Evolutionary conservation across 2,329 filamentous ascomycete genomes (phyloP).

Genomic region (Pseudogymnoascus sp.): DNA sequence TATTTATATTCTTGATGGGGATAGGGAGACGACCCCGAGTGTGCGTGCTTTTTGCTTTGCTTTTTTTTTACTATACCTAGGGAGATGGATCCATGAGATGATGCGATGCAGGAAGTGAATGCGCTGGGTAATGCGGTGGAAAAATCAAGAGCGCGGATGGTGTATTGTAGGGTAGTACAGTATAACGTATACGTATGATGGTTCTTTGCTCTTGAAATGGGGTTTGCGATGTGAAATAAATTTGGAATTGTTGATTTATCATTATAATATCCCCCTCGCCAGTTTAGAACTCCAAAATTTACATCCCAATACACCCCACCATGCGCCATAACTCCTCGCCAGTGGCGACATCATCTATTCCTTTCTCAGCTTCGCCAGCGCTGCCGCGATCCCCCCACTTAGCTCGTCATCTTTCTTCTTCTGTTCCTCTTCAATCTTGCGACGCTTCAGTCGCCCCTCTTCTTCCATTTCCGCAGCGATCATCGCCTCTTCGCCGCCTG

Average conservation of each 20-base stretch:
- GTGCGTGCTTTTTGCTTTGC: neutral
- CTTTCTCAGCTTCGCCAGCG: slow-evolving; percentile 51
- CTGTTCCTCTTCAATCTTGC: slow-evolving; percentile 26
- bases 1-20: slow-evolving; percentile 1
- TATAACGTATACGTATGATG: neutral
- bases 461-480: slow-evolving; percentile 42
- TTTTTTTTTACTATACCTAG: slow-evolving; percentile 1
- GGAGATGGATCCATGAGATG: neutral
- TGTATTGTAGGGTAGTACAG: neutral
- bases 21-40: neutral
- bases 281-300: neutral
- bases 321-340: neutral
- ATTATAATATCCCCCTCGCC: neutral
- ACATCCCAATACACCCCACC: neutral
- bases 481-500: slow-evolving; percentile 40
- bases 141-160: neutral
- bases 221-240: neutral
- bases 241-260: neutral
- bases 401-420: slow-evolving; percentile 38
- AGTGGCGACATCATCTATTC: slow-evolving; percentile 18
- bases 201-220: neutral
- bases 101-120: neutral
- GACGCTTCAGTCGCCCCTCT: slow-evolving; percentile 21
- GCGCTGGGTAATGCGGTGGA: slow-evolving; percentile 1
- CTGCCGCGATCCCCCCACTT: slow-evolving; percentile 52